These are phyloP conservation scores for Pestalotiopsis sp. DNA, from an alignment of 2,329 filamentous ascomycete genomes.

Conservation along the genomic window DNA sequence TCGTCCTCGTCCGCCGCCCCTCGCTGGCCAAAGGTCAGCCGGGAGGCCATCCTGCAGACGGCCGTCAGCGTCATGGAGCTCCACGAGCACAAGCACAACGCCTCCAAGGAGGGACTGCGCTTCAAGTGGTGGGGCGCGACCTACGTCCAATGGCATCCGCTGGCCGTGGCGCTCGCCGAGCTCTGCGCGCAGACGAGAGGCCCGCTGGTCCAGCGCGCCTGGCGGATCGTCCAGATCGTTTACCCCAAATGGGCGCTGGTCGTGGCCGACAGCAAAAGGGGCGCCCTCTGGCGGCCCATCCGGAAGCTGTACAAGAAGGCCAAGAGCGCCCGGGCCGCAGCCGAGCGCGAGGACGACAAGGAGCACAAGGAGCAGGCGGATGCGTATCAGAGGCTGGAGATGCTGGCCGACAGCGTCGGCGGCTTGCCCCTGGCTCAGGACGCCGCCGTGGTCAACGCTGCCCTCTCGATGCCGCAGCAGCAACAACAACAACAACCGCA, in stretches of 20 bases:
- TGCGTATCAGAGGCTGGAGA: conserved; percentile 10
- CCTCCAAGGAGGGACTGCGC: conserved; percentile 37
- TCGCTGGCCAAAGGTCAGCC: conserved; percentile 31
- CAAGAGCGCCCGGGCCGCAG: conserved; percentile 39
- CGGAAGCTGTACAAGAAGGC: conserved; percentile 56
- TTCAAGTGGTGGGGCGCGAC: conserved; percentile 53
- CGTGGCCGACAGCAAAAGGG: conserved; percentile 53
- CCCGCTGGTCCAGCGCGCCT: conserved; percentile 50
- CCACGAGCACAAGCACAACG: conserved; percentile 29
- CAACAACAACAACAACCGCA: background rate
- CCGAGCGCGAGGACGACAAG: conserved; percentile 19
- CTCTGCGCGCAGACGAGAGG: conserved; percentile 51
- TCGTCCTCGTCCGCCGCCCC: background rate
- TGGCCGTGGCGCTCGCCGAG: conserved; percentile 56
- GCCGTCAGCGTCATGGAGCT: conserved; percentile 51
- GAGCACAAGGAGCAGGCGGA: conserved; percentile 1
- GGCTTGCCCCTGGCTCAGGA: background rate
- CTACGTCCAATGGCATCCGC: conserved; percentile 59
- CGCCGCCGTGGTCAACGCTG: background rate
- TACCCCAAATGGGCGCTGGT: conserved; percentile 45
- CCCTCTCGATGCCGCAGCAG: background rate
- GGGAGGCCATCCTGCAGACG: conserved; percentile 47
- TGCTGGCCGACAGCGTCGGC: background rate
- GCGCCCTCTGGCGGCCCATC: conserved; percentile 57
- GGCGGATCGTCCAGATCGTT: conserved; percentile 49